Base-by-base conservation (phyloP, 75 land plant genomes). In the Gnetum montanum region DNA sequence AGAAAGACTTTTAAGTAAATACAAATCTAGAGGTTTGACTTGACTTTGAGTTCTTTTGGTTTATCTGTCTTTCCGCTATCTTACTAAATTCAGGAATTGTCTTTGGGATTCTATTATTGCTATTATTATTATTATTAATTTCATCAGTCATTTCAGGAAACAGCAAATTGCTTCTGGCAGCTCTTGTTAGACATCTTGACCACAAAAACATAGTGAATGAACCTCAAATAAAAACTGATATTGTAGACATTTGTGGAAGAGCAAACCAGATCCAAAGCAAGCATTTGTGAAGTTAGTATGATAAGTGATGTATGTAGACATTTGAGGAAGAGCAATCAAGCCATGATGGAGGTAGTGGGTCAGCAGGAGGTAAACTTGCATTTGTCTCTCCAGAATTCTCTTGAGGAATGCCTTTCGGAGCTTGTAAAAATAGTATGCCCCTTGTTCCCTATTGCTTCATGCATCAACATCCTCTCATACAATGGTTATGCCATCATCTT, bases 261-360 rank as follows among this genome's bases (percentile, higher is more conserved):
- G 18, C 83, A 81, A 40, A 72, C 85, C 7, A 83, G 79, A 46
- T 65, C 81, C 26, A 69, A 69, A 60, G 61, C 58, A 13, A 61
- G 62, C 18, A 74, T 83, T 24, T 57, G 69, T 8, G 96, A 95
- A 54, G 54, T 80, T 49, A 88, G 88, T 43, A 76, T 68, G 54
- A 73, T 82, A 13, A 80, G 77, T 78, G 99, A 90, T 50, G 55
- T 95, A 31, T 86, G 74, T 50, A 77, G 90, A 55, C 99, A 95
- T 60, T 60, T 95, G 43, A 74, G 85, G 45, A 95, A 78, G 57
- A 85, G 88, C 49, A 70, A 86, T 34, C 84, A 90, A 50, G 76
- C 72, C 27, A 70, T 77, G 11, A 36, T 75, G 66, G 83, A 81
- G 66, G 60, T 74, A 24, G 61, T 60, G 49, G 78, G 70, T 61